These are phyloP conservation scores for Xylaria curta DNA, from an alignment of 495 filamentous ascomycete genomes.

Conservation along the genomic window DNA sequence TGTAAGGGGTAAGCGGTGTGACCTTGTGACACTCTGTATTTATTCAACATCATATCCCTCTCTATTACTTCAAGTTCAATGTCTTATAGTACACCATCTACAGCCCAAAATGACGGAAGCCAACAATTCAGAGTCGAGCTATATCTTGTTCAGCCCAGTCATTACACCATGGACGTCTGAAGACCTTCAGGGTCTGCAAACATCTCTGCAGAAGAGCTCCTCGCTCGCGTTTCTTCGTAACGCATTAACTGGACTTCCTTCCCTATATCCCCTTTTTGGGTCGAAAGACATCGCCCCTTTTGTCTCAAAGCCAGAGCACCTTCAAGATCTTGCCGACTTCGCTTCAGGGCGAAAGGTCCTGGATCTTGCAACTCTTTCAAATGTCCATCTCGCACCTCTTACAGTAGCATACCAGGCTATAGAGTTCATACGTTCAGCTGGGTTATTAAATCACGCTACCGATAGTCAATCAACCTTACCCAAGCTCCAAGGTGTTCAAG, in stretches of 20 bases:
- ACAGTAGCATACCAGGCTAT: not conserved
- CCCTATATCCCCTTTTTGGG: not conserved
- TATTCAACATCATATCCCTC: not conserved
- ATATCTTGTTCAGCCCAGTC: conserved; percentile 9
- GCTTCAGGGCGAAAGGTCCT: not conserved
- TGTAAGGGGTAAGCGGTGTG: not conserved
- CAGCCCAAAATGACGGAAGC: not conserved
- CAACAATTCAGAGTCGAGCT: not conserved
- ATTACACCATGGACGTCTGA: conserved; percentile 4
- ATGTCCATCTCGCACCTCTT: conserved; percentile 1
- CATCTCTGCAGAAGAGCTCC: conserved; percentile 8
- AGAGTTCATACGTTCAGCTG: not conserved
- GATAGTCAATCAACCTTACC: not conserved
- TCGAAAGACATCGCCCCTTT: not conserved
- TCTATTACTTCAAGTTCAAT: not conserved
- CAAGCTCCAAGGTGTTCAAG: conserved; percentile 18
- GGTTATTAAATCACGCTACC: not conserved
- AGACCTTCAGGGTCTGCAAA: conserved; percentile 15
- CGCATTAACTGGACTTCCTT: not conserved
- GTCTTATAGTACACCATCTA: not conserved
- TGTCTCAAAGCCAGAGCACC: not conserved
- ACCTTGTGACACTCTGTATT: not conserved
- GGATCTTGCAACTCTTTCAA: not conserved
- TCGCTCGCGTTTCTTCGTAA: not conserved
- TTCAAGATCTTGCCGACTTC: conserved; percentile 1